phyloP scores from a whole-genome alignment of 768 basidiomycete species.

The Rubroboletus pulcherrimus region DNA sequence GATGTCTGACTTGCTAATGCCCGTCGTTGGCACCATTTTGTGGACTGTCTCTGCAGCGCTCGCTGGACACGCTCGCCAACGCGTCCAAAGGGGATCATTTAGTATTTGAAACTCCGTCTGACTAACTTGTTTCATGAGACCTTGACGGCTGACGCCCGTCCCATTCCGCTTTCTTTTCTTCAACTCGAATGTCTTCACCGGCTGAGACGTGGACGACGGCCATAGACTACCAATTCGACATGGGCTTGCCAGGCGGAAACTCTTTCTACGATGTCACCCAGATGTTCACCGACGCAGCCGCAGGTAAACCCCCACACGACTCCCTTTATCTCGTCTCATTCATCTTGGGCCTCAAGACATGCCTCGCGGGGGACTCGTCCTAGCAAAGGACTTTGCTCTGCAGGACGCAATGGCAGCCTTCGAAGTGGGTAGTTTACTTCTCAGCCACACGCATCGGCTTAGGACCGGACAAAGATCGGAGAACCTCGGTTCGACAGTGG shows the following conservation, averaged over 20 bases:
- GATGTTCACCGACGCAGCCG: constrained; percentile 55
- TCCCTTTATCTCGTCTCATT: constrained; percentile 1
- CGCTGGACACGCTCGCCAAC: constrained; percentile 1
- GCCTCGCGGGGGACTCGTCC: constrained; percentile 56
- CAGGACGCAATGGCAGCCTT: constrained; percentile 94
- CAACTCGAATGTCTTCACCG: constrained; percentile 3
- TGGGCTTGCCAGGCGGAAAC: constrained; percentile 50
- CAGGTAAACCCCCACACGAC: constrained; percentile 41
- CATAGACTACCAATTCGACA: constrained; percentile 17
- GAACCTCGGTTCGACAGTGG: constrained; percentile 90
- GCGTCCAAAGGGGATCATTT: constrained; percentile 16
- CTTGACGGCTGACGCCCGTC: constrained; percentile 4
- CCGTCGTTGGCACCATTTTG: constrained; percentile 5
- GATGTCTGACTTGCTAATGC: constrained; percentile 1
- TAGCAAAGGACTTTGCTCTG: constrained; percentile 67
- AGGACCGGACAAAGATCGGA: constrained; percentile 63
- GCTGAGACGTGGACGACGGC: constrained; percentile 3
- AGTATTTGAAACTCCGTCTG: constrained; percentile 31
- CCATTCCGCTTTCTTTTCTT: neutral
- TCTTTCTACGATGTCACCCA: constrained; percentile 62
- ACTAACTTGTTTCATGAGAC: constrained; percentile 7
- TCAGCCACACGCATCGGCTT: constrained; percentile 12
- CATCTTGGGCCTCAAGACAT: constrained; percentile 46
- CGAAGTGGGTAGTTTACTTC: constrained; percentile 49
- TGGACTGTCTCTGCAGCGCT: neutral